Evolutionary conservation across 352 stramenopile species (phyloP), one percentile per base, ranked within the genome.

Genomic region (Phytophthora vignae): DNA sequence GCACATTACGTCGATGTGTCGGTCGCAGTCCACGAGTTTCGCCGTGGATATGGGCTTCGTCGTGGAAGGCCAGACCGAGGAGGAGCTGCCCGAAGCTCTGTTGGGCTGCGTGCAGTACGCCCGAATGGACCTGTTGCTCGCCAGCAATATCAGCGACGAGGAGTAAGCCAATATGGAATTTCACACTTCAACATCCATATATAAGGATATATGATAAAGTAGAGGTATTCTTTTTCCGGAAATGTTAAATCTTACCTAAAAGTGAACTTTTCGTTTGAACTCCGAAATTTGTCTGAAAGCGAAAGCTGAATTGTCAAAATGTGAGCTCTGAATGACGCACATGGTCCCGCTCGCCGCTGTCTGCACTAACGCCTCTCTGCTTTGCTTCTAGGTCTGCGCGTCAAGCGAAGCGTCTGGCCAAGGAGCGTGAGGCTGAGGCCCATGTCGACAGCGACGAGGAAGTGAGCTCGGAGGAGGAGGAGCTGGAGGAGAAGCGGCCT

Each of bases 11-110:
- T 82, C 81, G 1, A 75, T 96, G 21, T 92, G 85, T 42, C 86
- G 87, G 40, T 90, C 82, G 31, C 82, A 92, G 22, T 87, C 80
- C 40, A 87, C 83, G 22, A 74, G 72, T 1, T 79, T 96, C 29
- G 84, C 87, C 46, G 87, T 94, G 2, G 78, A 95, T 61, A 93
- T 96, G 76, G 90, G 83, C 38, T 93, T 95, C 60, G 82, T 95
- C 9, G 56, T 95, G 21, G 90, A 96, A 60, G 90, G 83, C 7
- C 67, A 86, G 36, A 70, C 69, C 25, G 82, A 92, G 19, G 60
- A 74, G 4, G 88, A 96, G 55, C 79, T 96, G 6, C 90, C 90
- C 0, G 90, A 96, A 55, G 73, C 82, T 25, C 70, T 96, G 42
- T 72, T 96, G 19, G 77, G 84, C 48, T 93, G 87, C 56, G 85